Conservation (phyloP, 75 land plant species). For the Gnetum montanum region DNA sequence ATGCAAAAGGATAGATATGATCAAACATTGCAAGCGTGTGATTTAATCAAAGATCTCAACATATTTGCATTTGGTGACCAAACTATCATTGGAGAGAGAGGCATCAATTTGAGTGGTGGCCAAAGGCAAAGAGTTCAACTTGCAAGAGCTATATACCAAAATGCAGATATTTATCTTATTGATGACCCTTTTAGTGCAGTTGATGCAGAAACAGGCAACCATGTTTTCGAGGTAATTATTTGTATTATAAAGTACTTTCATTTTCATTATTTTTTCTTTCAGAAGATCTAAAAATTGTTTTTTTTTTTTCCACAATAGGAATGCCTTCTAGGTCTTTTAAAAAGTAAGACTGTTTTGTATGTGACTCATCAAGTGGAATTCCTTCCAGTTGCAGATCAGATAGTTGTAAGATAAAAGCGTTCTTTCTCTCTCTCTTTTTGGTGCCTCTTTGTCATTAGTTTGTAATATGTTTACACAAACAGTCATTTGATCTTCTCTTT, state of each 20-base stretch:
- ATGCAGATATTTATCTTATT: constrained; percentile 75
- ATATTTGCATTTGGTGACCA: constrained; percentile 42
- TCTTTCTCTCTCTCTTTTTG: background rate
- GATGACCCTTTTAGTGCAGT: constrained; percentile 98
- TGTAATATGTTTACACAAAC: background rate
- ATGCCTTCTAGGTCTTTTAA: constrained; percentile 47
- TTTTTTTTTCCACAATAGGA: constrained; percentile 31
- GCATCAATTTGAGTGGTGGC: constrained; percentile 85
- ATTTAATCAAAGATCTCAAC: constrained; percentile 33
- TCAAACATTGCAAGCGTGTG: constrained; percentile 17
- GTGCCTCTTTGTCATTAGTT: too few species aligned
- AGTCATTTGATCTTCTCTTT: background rate
- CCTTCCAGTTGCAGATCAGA: constrained; percentile 55
- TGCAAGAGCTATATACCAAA: constrained; percentile 77
- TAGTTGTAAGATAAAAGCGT: constrained; percentile 40
- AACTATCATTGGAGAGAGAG: constrained; percentile 80
- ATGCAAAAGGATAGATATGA: constrained; percentile 24
- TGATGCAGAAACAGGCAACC: constrained; percentile 82
- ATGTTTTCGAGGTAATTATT: constrained; percentile 63
- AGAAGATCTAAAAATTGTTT: background rate
- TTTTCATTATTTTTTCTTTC: background rate
- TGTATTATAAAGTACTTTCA: background rate
- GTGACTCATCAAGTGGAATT: constrained; percentile 89
- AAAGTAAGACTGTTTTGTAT: constrained; percentile 61
- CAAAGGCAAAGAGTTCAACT: constrained; percentile 89